Percentiles rank a stretch among this genome's conserved stretches.
phyloP scores from a whole-genome alignment of 2,329 filamentous ascomycete species.

The Ophiostoma ips region DNA sequence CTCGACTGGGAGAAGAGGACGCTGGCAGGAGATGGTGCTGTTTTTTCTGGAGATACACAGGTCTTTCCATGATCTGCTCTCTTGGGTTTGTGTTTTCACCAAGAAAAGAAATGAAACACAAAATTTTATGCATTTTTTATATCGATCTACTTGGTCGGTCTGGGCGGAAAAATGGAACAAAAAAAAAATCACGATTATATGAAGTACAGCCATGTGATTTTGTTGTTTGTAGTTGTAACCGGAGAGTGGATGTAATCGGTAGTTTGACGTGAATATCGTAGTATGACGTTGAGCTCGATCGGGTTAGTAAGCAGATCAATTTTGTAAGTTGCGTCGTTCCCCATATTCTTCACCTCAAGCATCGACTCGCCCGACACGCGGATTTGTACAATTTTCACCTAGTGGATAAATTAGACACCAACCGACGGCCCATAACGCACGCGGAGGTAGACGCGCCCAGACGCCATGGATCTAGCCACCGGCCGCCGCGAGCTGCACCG shows the following conservation, averaged over 20 bases:
- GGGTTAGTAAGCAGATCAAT: too few species aligned
- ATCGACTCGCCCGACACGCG: too few species aligned
- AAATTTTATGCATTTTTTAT: not conserved
- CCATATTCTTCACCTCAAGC: too few species aligned
- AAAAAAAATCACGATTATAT: not conserved
- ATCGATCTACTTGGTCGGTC: not conserved
- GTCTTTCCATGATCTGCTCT: not conserved
- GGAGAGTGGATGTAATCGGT: too few species aligned
- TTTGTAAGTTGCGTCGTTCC: too few species aligned
- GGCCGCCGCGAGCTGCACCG: constrained; percentile 30
- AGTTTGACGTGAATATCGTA: too few species aligned
- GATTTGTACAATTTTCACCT: too few species aligned
- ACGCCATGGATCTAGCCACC: constrained; percentile 22
- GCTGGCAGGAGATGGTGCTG: not conserved
- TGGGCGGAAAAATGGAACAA: not conserved
- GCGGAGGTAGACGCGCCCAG: too few species aligned
- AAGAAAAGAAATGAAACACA: not conserved
- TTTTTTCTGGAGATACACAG: not conserved
- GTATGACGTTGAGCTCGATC: too few species aligned
- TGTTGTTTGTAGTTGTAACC: too few species aligned
- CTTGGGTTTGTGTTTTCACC: constrained; percentile 1
- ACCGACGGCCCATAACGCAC: too few species aligned
- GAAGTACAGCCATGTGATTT: not conserved
- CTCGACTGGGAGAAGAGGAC: not conserved
- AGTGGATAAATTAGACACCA: too few species aligned